Conservation (phyloP, 2,329 filamentous ascomycete genomes). For the Ceratocystis colombiana region DNA sequence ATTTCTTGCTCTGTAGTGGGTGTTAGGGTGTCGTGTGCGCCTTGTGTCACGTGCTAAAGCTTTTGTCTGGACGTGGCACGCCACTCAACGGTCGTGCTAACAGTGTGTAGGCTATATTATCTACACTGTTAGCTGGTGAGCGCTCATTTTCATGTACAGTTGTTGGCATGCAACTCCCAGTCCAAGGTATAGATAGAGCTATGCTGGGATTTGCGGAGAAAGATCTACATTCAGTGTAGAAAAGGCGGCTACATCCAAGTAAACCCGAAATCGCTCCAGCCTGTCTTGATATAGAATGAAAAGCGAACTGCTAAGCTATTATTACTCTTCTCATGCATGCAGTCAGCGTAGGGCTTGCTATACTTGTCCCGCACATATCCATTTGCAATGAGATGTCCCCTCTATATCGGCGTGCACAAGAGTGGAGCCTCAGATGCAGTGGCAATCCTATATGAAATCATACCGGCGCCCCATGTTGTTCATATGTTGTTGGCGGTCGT, state of each 20-base stretch:
- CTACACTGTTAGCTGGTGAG: constrained; percentile 3
- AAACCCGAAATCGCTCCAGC: no score
- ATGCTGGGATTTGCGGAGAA: not conserved
- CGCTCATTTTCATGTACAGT: not conserved
- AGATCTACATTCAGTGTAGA: not conserved
- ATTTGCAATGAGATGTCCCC: not conserved
- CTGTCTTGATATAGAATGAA: not conserved
- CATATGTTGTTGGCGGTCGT: not conserved
- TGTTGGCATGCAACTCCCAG: not conserved
- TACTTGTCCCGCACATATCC: not conserved
- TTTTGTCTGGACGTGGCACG: not conserved
- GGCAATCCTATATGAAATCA: constrained; percentile 1
- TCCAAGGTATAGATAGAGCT: not conserved
- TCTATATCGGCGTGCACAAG: not conserved
- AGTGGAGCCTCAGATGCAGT: not conserved
- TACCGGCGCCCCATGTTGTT: not conserved
- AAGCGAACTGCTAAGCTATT: not conserved
- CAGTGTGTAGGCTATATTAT: no score
- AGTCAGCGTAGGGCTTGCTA: not conserved
- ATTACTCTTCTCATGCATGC: not conserved
- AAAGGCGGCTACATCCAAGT: no score
- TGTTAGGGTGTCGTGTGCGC: not conserved
- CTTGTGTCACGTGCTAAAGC: not conserved
- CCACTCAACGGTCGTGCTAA: not conserved
- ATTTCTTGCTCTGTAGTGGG: not conserved